Conservation (phyloP, 192 early-diverging fungal genomes). For the Globomyces pollinis-pini region DNA sequence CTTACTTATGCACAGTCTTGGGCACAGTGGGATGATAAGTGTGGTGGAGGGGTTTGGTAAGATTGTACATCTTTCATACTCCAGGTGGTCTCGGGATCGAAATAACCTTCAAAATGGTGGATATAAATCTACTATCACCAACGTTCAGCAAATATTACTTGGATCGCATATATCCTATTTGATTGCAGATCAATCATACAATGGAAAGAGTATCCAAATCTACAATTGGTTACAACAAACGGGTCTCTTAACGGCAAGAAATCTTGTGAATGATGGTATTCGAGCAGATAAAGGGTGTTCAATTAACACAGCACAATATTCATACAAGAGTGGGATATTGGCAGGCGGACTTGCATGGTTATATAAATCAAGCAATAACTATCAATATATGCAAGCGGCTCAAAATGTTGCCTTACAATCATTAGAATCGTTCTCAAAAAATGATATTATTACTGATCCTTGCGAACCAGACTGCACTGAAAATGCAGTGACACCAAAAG, state of each 20-base stretch:
- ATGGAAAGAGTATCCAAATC: constrained; percentile 11
- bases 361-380: constrained; percentile 13
- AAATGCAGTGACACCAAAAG: not conserved
- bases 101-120: constrained; percentile 2
- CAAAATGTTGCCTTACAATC: too few species aligned
- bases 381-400: too few species aligned
- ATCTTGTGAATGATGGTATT: constrained; percentile 17
- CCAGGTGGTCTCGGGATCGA: constrained; percentile 10
- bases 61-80: constrained; percentile 16
- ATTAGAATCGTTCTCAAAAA: too few species aligned
- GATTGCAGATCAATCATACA: constrained; percentile 25
- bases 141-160: constrained; percentile 25
- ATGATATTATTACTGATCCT: not conserved
- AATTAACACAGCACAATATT: not conserved
- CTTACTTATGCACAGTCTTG: constrained; percentile 26
- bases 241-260: constrained; percentile 9
- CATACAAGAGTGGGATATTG: constrained; percentile 20
- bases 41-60: constrained; percentile 30
- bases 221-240: constrained; percentile 31
- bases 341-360: constrained; percentile 15
- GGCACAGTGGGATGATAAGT: constrained; percentile 26
- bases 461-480: not conserved
- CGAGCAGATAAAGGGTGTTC: constrained; percentile 4
- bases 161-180: constrained; percentile 21
- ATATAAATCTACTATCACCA: constrained; percentile 39